Evolutionary conservation across 2,329 filamentous ascomycete genomes (phyloP), one percentile per base, ranked within the genome.

Genomic region (Alternaria incomplexa): DNA sequence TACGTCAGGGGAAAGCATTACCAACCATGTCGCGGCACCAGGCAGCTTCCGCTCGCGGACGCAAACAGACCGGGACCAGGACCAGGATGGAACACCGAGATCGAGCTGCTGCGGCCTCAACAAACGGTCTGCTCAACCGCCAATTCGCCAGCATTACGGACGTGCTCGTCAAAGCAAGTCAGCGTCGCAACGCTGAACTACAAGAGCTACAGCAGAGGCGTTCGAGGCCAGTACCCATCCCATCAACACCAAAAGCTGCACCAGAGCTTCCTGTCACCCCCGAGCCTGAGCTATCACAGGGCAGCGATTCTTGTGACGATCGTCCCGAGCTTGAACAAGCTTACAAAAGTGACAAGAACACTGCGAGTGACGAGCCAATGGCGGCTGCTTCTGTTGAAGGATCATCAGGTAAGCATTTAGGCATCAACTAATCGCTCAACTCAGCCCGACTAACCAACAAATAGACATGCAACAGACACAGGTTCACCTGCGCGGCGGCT

Each of bases 121-220:
- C 48, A 15, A 66, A 50, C 7, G 50, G 47, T 13, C 26, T 72
- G 4, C 59, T 69, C 11, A 54, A 40, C 28, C 65, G 55, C 13
- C 72, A 73, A 12, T 47, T 74, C 9, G 66, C 64, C 8, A 67
- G 30, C 52, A 74, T 73, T 28, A 58, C 63, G 1, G 58, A 71
- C 13, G 67, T 62, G 6, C 58, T 74, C 4, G 26, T 58, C 20
- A 61, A 59, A 52, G 67, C 64, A 7, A 68, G 67, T 3, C 62
- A 61, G 40, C 64, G 64, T n/a, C 65, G 64, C 12, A 61, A 72
- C 17, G 40, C 52, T 12, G 61, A 66, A n/a, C 17, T 65, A 10
- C 47, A 45, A 40, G 26, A 43, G 40, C 52, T 43, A 25, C 58
- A 12, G 13, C 55, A 44, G 11, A 61, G 23, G 12, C 25, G 15